phyloP scores from a whole-genome alignment of 805 yeast genomes.

The Yamadazyma nakazawae region DNA sequence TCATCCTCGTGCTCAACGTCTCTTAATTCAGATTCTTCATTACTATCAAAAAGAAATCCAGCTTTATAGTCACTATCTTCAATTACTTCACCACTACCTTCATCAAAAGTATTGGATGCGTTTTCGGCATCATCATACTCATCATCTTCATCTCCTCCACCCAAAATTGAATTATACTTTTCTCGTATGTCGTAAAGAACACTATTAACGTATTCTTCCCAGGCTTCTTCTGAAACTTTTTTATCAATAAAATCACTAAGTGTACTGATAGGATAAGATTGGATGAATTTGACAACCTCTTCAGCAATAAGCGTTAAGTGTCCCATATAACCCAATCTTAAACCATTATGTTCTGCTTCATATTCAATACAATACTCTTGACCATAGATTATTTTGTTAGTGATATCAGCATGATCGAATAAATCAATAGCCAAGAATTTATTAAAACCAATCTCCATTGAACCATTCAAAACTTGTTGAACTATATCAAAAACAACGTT shows the following conservation, averaged over 20 bases:
- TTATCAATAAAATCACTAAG: slow-evolving; percentile 36
- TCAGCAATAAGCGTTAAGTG: slow-evolving; percentile 92
- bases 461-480: slow-evolving; percentile 46
- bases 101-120: slow-evolving; percentile 29
- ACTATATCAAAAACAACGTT: slow-evolving; percentile 47
- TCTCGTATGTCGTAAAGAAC: slow-evolving; percentile 86
- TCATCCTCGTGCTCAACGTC: slow-evolving; percentile 15
- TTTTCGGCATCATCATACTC: slow-evolving; percentile 28
- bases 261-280: slow-evolving; percentile 33
- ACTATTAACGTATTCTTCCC: slow-evolving; percentile 82
- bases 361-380: slow-evolving; percentile 64
- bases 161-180: slow-evolving; percentile 89
- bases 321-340: slow-evolving; percentile 93
- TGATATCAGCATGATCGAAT: slow-evolving; percentile 47
- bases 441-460: slow-evolving; percentile 49
- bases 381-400: slow-evolving; percentile 40
- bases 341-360: slow-evolving; percentile 45
- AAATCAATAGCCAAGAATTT: slow-evolving; percentile 52
- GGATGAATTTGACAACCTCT: slow-evolving; percentile 88
- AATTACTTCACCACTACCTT: slow-evolving; percentile 36
- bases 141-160: slow-evolving; percentile 64
- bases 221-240: slow-evolving; percentile 44
- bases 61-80: slow-evolving; percentile 30
- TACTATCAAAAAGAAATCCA: slow-evolving; percentile 29
- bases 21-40: slow-evolving; percentile 21